Percentiles rank a stretch among this genome's conserved stretches.
Evolutionary conservation across 306 rosid species (phyloP).

Genomic region (Luffa aegyptiaca): DNA sequence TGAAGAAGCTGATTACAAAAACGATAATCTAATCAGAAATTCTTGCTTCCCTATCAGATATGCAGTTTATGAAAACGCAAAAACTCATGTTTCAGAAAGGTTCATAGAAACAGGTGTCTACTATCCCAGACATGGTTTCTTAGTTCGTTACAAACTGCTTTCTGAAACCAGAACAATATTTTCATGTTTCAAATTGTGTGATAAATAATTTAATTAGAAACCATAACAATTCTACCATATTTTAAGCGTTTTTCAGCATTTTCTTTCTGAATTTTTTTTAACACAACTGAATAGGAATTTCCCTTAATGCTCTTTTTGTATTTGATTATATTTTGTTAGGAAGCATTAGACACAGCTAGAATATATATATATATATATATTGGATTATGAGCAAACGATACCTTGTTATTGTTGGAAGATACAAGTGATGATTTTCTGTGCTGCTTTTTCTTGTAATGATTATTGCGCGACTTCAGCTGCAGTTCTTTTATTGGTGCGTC

Average conservation of each 20-base stretch:
- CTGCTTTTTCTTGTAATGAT: conserved; percentile 33
- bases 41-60: background rate
- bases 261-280: background rate
- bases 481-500: conserved; percentile 23
- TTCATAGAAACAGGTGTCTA: background rate
- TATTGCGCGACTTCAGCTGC: conserved; percentile 28
- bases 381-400: conserved; percentile 2
- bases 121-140: background rate
- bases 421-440: conserved; percentile 21
- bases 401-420: conserved; percentile 37
- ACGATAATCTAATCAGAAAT: background rate
- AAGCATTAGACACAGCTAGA: background rate
- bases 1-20: background rate
- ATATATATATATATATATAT: background rate
- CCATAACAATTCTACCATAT: background rate
- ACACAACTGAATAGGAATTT: background rate
- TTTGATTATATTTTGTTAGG: background rate
- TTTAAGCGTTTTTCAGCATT: background rate
- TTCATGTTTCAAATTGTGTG: background rate
- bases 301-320: background rate
- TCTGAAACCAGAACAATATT: background rate
- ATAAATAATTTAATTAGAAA: background rate
- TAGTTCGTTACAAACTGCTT: background rate
- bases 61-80: background rate
- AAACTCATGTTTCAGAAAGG: background rate